Evolutionary conservation across 2,329 filamentous ascomycete species (phyloP), one percentile per base, ranked within the genome.

Genomic region (Fusarium subglutinans): DNA sequence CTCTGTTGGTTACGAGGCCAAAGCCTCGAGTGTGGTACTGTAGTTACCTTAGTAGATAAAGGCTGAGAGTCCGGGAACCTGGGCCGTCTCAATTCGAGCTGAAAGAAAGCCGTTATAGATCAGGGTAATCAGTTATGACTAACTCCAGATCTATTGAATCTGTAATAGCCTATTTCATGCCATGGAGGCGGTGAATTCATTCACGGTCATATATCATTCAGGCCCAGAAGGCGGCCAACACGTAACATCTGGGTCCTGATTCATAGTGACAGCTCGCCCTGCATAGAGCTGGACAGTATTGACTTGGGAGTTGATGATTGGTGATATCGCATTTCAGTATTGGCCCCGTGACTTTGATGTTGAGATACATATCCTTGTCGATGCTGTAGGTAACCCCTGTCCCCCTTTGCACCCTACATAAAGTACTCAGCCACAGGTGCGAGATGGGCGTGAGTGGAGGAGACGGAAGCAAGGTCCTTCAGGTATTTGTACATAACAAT

Each of bases 241-340:
- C 63, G 50, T 61, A 72, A 45, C 48, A 72, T 55, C 35, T 43
- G 51, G 56, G 57, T 22, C 54, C 54, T 55, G 67, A 43, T 58
- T 63, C 58, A 62, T 53, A 70, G 55, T 62, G 67, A 69, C 72
- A 74, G 67, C 50, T 74, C 61, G 67, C 72, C 71, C 71, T 74
- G 71, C 72, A 74, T 74, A 69, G 64, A 59, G 56, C 63, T 22
- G 26, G 15, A 48, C 45, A 28, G 45, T 28, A 38, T 72, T 51
- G 48, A 56, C 66, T 53, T 63, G 66, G 66, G 58, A 68, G 58
- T 67, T 63, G 50, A 43, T 73, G 70, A 74, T 74, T 74, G 71
- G 71, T 58, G 58, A 74, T 74, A 61, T 64, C 30, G 43, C 50
- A 51, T 62, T 47, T 43, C 55, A 63, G 47, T 38, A 35, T 62